Percentiles rank a stretch among this genome's conserved stretches.
Conservation (phyloP, 139 green algal genomes). For the Edaphochlamys debaryana region DNA sequence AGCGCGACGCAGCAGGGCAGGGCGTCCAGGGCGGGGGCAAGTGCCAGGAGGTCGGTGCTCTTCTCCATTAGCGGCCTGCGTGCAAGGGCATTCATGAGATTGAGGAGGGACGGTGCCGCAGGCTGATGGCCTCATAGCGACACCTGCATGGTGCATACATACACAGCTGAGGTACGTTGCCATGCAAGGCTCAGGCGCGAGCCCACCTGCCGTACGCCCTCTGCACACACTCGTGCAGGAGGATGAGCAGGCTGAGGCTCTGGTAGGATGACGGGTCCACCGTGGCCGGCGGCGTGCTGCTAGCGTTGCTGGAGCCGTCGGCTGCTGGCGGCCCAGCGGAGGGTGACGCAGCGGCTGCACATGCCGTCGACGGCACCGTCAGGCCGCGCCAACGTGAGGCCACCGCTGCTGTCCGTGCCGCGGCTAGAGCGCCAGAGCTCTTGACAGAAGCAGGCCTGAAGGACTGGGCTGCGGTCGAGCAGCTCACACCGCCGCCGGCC, state of each 20-base stretch:
- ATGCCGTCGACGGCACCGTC: background rate
- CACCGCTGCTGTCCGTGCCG: background rate
- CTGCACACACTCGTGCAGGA: slow-evolving; percentile 15
- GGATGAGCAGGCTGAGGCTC: slow-evolving; percentile 36
- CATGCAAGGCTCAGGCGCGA: too few species aligned
- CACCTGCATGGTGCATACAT: too few species aligned
- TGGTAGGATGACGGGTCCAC: slow-evolving; percentile 14
- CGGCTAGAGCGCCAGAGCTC: too few species aligned
- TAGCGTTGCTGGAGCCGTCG: background rate
- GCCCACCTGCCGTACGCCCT: slow-evolving; percentile 27
- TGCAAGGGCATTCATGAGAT: too few species aligned
- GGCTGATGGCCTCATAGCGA: too few species aligned
- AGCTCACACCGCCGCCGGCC: background rate
- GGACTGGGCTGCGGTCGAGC: background rate
- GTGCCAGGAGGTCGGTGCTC: background rate
- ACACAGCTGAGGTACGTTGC: too few species aligned
- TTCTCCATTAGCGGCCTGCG: slow-evolving; percentile 16
- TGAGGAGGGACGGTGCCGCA: too few species aligned
- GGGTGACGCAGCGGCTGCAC: background rate
- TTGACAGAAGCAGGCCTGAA: too few species aligned
- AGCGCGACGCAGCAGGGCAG: slow-evolving; percentile 30
- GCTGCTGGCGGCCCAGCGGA: background rate
- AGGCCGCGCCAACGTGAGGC: background rate
- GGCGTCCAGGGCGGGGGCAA: background rate
- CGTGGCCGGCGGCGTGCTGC: too few species aligned